These are phyloP conservation scores for Aspergillus sclerotioniger DNA, from an alignment of 495 filamentous ascomycete species.

Conservation along the genomic window DNA sequence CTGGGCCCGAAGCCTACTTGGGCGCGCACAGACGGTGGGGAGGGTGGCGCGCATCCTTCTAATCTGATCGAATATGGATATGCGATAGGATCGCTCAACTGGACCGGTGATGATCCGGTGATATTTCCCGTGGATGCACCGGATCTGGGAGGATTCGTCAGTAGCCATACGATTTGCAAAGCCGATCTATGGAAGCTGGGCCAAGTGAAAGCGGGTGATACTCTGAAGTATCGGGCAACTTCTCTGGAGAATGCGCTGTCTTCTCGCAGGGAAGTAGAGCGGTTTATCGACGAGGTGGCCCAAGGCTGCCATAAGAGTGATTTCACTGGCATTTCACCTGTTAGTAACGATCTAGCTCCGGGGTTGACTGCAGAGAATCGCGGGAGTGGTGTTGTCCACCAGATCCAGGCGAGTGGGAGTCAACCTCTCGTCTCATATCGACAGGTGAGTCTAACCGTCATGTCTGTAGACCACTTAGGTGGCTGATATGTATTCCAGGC, in stretches of 20 bases:
- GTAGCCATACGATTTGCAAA: constrained; percentile 50
- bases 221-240: constrained; percentile 43
- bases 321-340: constrained; percentile 14
- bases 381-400: constrained; percentile 38
- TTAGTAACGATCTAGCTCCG: constrained; percentile 11
- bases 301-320: constrained; percentile 12
- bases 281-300: constrained; percentile 34
- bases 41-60: constrained; percentile 58
- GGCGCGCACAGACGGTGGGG: constrained; percentile 56
- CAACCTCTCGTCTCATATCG: constrained; percentile 47
- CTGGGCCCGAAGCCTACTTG: constrained; percentile 55
- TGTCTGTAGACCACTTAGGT: not conserved
- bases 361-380: constrained; percentile 11
- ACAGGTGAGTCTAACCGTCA: constrained; percentile 30
- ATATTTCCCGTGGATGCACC: constrained; percentile 59
- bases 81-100: constrained; percentile 52
- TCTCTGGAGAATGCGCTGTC: constrained; percentile 47
- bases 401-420: constrained; percentile 35
- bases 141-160: constrained; percentile 59
- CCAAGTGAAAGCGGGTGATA: constrained; percentile 59
- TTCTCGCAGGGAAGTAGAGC: constrained; percentile 30
- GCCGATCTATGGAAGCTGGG: constrained; percentile 60
- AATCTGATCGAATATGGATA: constrained; percentile 63
- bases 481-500: constrained; percentile 26
- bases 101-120: constrained; percentile 56